Evolutionary conservation across 352 stramenopile species (phyloP).

Genomic region (Phytopythium delawarense): DNA sequence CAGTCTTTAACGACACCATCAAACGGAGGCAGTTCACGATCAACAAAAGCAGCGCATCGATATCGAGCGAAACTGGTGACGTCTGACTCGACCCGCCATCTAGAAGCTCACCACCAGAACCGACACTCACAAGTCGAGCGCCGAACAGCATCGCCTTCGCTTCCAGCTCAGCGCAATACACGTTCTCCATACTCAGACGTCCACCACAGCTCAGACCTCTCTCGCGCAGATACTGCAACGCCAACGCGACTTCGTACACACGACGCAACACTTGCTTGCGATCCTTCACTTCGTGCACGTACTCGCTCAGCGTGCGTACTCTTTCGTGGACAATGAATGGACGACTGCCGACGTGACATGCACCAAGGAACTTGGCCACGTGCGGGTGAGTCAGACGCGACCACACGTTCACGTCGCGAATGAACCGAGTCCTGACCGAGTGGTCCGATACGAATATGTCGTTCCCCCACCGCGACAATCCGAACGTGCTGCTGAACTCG

Average conservation of each 20-base stretch:
- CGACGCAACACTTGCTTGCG: not conserved
- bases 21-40: not conserved
- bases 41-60: not conserved
- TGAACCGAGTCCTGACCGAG: not conserved
- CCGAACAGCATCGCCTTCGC: not conserved
- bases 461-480: not conserved
- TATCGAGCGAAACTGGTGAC: not conserved
- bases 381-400: slow-evolving; percentile 15
- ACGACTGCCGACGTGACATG: slow-evolving; percentile 9
- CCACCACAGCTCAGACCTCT: not conserved
- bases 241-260: not conserved
- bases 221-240: not conserved
- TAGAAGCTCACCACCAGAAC: not conserved
- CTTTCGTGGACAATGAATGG: slow-evolving; percentile 2
- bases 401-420: not conserved
- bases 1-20: not conserved
- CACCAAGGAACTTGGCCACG: slow-evolving; percentile 14
- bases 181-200: not conserved
- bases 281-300: too few relatives aligned
- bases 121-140: not conserved
- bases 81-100: not conserved
- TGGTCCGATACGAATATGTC: not conserved
- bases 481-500: slow-evolving; percentile 1
- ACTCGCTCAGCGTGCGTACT: not conserved
- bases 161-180: not conserved